Evolutionary conservation across 2,329 filamentous ascomycete genomes (phyloP), one percentile per base, ranked within the genome.

Genomic region (Ascochyta lentis): DNA sequence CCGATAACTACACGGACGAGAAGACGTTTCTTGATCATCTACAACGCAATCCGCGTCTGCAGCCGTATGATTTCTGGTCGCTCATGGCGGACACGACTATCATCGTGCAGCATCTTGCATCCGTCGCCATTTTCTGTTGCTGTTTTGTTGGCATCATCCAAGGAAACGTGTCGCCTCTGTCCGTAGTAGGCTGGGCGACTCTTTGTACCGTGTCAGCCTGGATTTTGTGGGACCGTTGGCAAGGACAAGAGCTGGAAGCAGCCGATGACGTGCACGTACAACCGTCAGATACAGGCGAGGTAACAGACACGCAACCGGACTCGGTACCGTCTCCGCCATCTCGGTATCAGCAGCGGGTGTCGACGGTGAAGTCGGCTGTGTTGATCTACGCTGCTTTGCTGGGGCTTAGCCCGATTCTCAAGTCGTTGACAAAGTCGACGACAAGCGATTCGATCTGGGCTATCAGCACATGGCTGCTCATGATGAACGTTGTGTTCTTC

Each of bases 1-100:
- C 95, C n/a, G 95, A 99, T 76, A 99, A 99, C 76, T 98, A 98
- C 74, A 98, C 95, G 37, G 95, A 99, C 73, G 92, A 95, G 72
- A 91, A 91, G 57, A 98, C 95, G 1, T 99, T 99, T 69, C 88
- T 99, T 64, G 94, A 97, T 72, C 92, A 96, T 68, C 86, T 99
- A 16, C 94, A 99, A 76, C 87, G 93, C 43, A 99, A 99, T 74
- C 94, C 94, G 4, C 88, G 93, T 37, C 84, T 98, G 48, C 89
- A 95, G 64, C 94, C 94, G 0, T 99, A 99, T 76, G 93, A 98
- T 71, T 99, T 99, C 77, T 99, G 95, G 94, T 92, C 93, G 8
- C 83, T 99, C 31, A 92, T 98, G 46, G 91, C 92, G 54, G 94
- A 98, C 75, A 94, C 91, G 13, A 97, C 94, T 3, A 92, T 98